These are phyloP conservation scores for Coccomyxa subellipsoidea DNA, from an alignment of 163 green algal genomes.

Conservation along the genomic window DNA sequence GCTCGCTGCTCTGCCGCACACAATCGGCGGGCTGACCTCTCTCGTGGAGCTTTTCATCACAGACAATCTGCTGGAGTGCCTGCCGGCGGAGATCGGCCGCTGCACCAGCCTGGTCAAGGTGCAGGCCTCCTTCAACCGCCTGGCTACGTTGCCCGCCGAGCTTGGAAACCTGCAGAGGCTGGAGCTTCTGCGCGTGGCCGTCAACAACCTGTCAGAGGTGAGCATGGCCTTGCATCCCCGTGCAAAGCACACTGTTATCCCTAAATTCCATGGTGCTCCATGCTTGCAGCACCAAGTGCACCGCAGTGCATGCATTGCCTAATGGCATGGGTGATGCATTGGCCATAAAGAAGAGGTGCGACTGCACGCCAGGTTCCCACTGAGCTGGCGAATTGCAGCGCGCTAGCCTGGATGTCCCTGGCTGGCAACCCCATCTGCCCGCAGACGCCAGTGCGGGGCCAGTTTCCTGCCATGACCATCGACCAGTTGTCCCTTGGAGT, in stretches of 20 bases:
- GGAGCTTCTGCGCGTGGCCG: constrained; percentile 60
- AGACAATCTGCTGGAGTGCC: constrained; percentile 41
- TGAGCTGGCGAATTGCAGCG: not conserved
- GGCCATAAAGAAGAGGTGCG: too few relatives aligned
- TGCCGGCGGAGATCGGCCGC: constrained; percentile 40
- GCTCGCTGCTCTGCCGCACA: constrained; percentile 28
- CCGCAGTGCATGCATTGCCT: not conserved
- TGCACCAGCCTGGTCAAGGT: constrained; percentile 7
- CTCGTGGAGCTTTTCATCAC: constrained; percentile 55
- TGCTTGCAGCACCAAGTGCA: not conserved
- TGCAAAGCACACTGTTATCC: not conserved
- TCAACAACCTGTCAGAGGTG: constrained; percentile 12
- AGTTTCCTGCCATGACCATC: not conserved
- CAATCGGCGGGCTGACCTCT: constrained; percentile 25
- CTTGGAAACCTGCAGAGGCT: constrained; percentile 43
- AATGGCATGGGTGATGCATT: not conserved
- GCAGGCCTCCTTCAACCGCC: constrained; percentile 47
- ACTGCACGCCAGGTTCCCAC: not conserved
- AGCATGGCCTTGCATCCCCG: not conserved
- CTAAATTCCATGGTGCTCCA: not conserved
- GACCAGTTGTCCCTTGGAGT: constrained; percentile 23
- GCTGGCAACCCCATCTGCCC: constrained; percentile 55
- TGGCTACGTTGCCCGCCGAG: constrained; percentile 34
- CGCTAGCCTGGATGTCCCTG: constrained; percentile 60
- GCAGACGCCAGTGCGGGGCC: not conserved